phyloP scores from a whole-genome alignment of 345 rosid species.

The Turritis glabra region DNA sequence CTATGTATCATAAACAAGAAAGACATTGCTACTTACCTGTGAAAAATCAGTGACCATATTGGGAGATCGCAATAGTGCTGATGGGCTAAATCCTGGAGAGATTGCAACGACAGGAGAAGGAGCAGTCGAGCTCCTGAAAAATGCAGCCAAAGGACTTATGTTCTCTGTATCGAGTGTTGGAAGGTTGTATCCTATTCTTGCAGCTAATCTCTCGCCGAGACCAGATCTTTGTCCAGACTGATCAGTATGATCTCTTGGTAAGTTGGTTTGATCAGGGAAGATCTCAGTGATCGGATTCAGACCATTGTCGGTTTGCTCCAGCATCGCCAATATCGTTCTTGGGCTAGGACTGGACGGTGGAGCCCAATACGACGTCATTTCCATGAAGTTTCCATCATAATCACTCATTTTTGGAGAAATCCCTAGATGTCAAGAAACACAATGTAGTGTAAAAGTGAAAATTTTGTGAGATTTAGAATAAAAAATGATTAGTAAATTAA shows the following conservation, averaged over 20 bases:
- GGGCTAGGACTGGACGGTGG: constrained; percentile 20
- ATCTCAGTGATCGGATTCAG: constrained; percentile 1
- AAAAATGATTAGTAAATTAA: background rate
- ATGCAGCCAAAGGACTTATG: background rate
- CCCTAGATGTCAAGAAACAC: constrained; percentile 1
- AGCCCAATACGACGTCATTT: background rate
- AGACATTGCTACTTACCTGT: constrained; percentile 7
- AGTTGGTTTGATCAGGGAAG: constrained; percentile 8
- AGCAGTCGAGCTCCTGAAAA: background rate
- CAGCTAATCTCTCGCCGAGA: constrained; percentile 14
- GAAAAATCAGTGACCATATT: background rate
- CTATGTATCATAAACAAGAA: background rate
- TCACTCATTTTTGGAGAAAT: constrained; percentile 7
- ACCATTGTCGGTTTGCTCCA: constrained; percentile 14
- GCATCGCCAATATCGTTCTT: background rate
- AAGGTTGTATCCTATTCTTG: background rate
- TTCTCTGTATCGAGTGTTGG: background rate
- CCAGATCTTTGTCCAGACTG: constrained; percentile 6
- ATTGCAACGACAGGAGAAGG: background rate
- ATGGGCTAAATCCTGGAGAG: constrained; percentile 34
- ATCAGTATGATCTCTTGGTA: background rate
- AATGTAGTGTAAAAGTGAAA: background rate
- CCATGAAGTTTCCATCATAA: constrained; percentile 12
- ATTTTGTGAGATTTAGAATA: background rate
- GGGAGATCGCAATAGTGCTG: constrained; percentile 22